phyloP scores from a whole-genome alignment of 257 asterid genomes.

The Ligustrum vulgare region DNA sequence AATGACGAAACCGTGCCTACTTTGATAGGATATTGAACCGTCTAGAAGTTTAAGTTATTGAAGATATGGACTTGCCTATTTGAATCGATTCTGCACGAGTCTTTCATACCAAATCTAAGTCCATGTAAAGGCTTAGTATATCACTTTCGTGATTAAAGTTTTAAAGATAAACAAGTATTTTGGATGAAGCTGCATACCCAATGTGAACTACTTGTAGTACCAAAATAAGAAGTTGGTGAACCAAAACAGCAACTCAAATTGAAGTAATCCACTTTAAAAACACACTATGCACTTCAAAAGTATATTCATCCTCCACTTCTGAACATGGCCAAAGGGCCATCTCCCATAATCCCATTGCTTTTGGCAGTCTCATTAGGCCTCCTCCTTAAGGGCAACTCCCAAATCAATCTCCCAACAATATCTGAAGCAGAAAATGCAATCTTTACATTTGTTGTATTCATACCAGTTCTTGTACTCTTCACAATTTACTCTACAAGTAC shows the following conservation, averaged over 20 bases:
- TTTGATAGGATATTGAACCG: too few species aligned
- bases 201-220: too few species aligned
- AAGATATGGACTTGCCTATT: too few species aligned
- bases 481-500: slow-evolving; percentile 36
- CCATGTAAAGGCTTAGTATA: too few species aligned
- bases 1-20: too few species aligned
- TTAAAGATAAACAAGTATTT: too few species aligned
- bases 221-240: slow-evolving; percentile 24
- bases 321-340: slow-evolving; percentile 50
- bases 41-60: too few species aligned
- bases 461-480: slow-evolving; percentile 46
- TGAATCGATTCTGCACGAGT: too few species aligned
- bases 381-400: slow-evolving; percentile 53
- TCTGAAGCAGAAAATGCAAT: slow-evolving; percentile 46
- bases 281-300: not conserved
- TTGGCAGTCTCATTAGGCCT: slow-evolving; percentile 54
- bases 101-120: too few species aligned
- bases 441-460: slow-evolving; percentile 46
- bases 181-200: too few species aligned
- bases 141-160: too few species aligned
- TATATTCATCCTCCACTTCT: slow-evolving; percentile 2
- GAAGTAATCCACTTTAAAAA: slow-evolving; percentile 11
- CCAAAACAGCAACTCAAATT: slow-evolving; percentile 44
- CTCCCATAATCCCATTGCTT: slow-evolving; percentile 65
- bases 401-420: slow-evolving; percentile 36